Evolutionary conservation across 768 basidiomycete genomes (phyloP).

Genomic region (Rhodotorula taiwanensis): DNA sequence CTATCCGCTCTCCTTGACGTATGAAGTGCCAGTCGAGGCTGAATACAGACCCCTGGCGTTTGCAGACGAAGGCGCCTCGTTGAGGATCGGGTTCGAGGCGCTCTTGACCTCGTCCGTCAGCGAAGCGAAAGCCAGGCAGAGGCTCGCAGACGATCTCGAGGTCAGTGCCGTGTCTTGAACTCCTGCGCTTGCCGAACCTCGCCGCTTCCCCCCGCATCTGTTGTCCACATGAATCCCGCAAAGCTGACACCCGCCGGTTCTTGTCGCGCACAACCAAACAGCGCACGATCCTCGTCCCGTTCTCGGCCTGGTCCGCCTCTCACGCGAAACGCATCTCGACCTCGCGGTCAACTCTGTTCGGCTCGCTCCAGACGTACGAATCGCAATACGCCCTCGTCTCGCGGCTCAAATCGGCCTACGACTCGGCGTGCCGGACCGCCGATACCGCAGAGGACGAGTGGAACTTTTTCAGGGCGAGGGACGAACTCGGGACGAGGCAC

Average conservation of each 20-base stretch:
- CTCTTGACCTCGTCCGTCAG: slow-evolving; percentile 19
- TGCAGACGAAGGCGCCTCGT: slow-evolving; percentile 27
- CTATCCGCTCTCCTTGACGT: no score
- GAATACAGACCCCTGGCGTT: no score
- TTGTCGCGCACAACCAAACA: neutral
- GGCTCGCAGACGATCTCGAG: slow-evolving; percentile 23
- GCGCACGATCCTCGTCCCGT: slow-evolving; percentile 23
- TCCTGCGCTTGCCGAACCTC: no score
- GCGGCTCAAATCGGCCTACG: no score
- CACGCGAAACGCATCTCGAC: slow-evolving; percentile 6
- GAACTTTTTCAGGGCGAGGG: slow-evolving; percentile 11
- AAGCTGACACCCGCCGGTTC: neutral
- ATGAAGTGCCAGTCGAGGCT: no score
- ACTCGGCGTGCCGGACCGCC: slow-evolving; percentile 14
- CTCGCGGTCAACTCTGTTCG: neutral
- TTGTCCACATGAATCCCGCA: no score
- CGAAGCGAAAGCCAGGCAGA: slow-evolving; percentile 14
- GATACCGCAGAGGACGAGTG: slow-evolving; percentile 32
- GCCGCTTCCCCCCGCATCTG: neutral
- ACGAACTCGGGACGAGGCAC: neutral
- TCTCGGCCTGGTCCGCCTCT: slow-evolving; percentile 12
- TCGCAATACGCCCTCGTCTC: no score
- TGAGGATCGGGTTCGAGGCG: slow-evolving; percentile 32
- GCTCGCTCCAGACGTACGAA: slow-evolving; percentile 10
- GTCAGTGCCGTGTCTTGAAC: slow-evolving; percentile 2